Conservation (phyloP, 2,329 filamentous ascomycete genomes). For the Aurifilum marmelostoma region DNA sequence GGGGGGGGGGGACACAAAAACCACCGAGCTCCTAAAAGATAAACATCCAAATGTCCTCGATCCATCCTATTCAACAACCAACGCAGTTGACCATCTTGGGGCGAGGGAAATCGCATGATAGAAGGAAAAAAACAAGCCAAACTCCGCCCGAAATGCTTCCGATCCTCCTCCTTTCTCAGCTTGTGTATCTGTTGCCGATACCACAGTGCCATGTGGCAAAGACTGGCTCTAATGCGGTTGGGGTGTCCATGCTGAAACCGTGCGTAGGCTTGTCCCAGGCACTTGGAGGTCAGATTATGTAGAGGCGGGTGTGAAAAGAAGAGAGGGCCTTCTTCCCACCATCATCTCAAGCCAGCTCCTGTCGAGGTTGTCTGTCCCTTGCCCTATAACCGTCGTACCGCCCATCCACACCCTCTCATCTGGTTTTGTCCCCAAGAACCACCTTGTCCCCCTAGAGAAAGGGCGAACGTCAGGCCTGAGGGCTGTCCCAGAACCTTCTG, state of each 20-base stretch:
- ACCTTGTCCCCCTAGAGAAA: too few relatives aligned
- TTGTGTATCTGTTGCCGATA: neutral
- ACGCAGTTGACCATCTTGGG: neutral
- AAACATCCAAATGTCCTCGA: neutral
- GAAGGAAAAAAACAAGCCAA: neutral
- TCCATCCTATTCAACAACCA: neutral
- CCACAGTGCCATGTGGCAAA: neutral
- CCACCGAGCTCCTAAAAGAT: too few relatives aligned
- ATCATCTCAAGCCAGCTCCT: neutral
- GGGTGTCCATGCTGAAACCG: neutral
- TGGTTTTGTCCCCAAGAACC: too few relatives aligned
- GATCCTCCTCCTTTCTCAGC: neutral
- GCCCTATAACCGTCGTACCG: neutral
- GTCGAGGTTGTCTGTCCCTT: neutral
- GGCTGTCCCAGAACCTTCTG: conserved; percentile 57
- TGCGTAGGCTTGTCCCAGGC: neutral
- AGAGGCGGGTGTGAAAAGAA: neutral
- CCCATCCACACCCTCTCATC: neutral
- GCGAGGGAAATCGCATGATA: neutral
- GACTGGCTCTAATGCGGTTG: neutral
- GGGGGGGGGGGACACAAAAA: too few relatives aligned
- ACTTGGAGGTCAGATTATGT: neutral
- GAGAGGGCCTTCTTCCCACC: neutral
- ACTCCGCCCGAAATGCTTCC: conserved; percentile 5
- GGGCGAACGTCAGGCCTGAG: conserved; percentile 38